A percentile compares a stretch with the other conserved stretches of the same genome.
Evolutionary conservation across 176 grass and related monocot species (phyloP).

Genomic region (Oryza australiensis): DNA sequence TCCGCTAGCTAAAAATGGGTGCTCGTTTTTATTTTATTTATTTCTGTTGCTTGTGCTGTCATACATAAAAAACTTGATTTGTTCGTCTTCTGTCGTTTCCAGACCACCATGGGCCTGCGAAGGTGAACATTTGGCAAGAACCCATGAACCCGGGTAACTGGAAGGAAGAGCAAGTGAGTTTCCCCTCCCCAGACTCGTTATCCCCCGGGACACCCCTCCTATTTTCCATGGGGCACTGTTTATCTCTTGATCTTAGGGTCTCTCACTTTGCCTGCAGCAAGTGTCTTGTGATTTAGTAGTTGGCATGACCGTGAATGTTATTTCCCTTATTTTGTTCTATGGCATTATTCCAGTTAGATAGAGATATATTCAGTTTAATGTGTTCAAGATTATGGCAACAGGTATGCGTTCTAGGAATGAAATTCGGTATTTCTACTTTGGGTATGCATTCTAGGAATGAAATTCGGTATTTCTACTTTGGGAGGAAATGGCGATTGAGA

Average conservation of each 20-base stretch:
- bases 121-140: constrained; percentile 55
- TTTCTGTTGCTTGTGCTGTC: neutral
- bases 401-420: neutral
- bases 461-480: neutral
- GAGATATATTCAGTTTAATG: neutral
- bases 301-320: neutral
- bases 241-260: neutral
- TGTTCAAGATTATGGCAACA: neutral
- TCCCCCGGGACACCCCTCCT: neutral
- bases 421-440: neutral
- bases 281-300: neutral
- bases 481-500: neutral
- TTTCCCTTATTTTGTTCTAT: neutral
- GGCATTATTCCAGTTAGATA: neutral
- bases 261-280: neutral
- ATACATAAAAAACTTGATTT: neutral
- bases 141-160: constrained; percentile 54
- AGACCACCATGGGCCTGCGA: constrained; percentile 48
- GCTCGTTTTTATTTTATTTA: neutral
- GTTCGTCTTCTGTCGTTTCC: constrained; percentile 14
- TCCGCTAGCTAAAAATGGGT: neutral
- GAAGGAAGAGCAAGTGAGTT: constrained; percentile 75
- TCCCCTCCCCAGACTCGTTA: neutral
- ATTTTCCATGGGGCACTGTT: neutral
- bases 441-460: neutral